Base-by-base conservation (phyloP, 2,329 filamentous ascomycete species). In the Trichoderma atrobrunneum region DNA sequence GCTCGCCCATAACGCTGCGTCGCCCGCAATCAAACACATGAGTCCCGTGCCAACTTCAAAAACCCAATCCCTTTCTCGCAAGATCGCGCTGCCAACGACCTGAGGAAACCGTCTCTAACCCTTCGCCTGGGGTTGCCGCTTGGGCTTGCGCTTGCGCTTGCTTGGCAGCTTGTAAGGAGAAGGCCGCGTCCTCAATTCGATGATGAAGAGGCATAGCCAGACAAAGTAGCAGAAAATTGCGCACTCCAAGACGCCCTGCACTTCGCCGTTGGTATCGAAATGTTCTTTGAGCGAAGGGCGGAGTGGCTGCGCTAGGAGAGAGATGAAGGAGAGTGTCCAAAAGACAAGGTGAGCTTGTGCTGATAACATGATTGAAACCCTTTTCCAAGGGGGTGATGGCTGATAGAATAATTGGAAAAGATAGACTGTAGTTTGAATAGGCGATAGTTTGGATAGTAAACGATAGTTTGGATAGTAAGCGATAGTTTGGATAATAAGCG, bases 11-110 rank as follows among this genome's bases (percentile, higher is more conserved):
- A 60, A 26, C 3, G 62, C 59, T 18, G 18, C 30, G 57, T 75
- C 74, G 1, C 72, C 72, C 1, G 64, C 32, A 7, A 70, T 26
- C 24, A 61, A 48, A 32, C 73, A 72, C 18, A 75, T 57, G 10
- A 60, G 18, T 1, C 18, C 60, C n/a, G 73, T 30, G 10, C 60
- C 67, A 4, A 36, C 4, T 10, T 57, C 43, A 16, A n/a, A 32
- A 5, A 65, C 7, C 30, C 34, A 60, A 14, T 12, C 16, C 32
- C 64, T 56, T 4, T 32, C 32, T 7, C 26, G 1, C 18, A 60
- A 26, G 21, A 6, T 8, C 24, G 7, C 34, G 2, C 10, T 10
- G 6, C 3, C 34, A 7, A 24, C 16, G 0, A 2, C 12, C 3
- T 28, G 5, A 14, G 24, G 32, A 18, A 7, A 5, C 7, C 18